Evolutionary conservation across 768 basidiomycete genomes (phyloP).

Genomic region (Trametes cingulata): DNA sequence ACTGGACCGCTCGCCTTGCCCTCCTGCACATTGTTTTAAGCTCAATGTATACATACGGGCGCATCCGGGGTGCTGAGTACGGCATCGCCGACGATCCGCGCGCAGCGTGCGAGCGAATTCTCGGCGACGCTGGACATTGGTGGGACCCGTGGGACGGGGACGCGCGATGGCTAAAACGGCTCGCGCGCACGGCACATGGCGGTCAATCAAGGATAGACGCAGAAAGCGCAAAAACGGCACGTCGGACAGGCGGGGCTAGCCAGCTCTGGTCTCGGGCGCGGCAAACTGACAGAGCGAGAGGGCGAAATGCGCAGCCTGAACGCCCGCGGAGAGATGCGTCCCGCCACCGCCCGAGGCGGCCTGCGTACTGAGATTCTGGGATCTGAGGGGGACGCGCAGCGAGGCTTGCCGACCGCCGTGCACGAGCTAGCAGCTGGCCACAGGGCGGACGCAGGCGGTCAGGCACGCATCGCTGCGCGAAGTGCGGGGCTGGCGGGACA

Average conservation of each 20-base stretch:
- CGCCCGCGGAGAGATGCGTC: neutral
- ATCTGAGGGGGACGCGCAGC: too few species aligned
- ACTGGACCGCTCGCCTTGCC: neutral
- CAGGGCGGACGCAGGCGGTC: too few species aligned
- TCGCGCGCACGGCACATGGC: neutral
- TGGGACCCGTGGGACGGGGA: too few species aligned
- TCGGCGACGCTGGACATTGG: too few species aligned
- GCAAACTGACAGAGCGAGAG: neutral
- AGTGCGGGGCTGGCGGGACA: too few species aligned
- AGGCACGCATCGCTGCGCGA: too few species aligned
- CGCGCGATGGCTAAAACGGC: neutral
- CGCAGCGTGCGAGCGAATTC: neutral
- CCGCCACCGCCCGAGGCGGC: neutral
- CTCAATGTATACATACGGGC: neutral
- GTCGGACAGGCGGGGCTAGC: neutral
- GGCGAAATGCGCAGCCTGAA: neutral
- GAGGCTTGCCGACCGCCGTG: too few species aligned
- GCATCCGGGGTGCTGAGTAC: neutral
- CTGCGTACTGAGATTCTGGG: neutral
- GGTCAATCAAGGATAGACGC: neutral
- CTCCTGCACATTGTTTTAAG: neutral
- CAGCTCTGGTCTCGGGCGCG: conserved; percentile 1
- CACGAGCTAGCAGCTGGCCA: too few species aligned
- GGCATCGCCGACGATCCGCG: conserved; percentile 4
- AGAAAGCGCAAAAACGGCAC: neutral